These are phyloP conservation scores for Tolypocladium tundrense DNA, from an alignment of 2,329 filamentous ascomycete species.

Conservation along the genomic window DNA sequence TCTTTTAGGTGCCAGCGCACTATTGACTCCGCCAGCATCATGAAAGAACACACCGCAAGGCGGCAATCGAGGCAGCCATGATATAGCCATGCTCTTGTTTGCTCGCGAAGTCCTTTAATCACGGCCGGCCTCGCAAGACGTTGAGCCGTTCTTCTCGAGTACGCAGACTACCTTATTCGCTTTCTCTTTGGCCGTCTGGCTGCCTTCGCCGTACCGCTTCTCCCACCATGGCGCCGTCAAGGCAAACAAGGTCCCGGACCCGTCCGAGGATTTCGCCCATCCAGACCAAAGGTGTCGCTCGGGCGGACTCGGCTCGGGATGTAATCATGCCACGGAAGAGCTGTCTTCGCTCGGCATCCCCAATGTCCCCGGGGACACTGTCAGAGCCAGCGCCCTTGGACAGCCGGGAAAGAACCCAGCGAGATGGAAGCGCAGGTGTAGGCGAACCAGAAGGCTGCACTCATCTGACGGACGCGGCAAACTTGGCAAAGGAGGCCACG, in stretches of 20 bases:
- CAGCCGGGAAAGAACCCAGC: neutral
- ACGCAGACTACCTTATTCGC: neutral
- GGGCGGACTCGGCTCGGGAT: neutral
- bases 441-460: neutral
- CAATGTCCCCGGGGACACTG: neutral
- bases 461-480: neutral
- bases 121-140: neutral
- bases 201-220: neutral
- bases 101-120: neutral
- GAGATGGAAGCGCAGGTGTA: neutral
- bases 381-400: neutral
- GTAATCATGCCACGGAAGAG: neutral
- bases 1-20: neutral
- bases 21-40: neutral
- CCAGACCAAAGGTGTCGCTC: neutral
- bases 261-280: constrained; percentile 6
- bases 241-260: neutral
- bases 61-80: neutral
- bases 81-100: neutral
- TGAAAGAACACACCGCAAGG: neutral
- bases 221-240: neutral
- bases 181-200: neutral
- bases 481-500: neutral
- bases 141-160: neutral
- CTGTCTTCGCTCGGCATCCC: neutral